A percentile compares a stretch with the other conserved stretches of the same genome.
Conservation (phyloP, 2,329 filamentous ascomycete genomes). For the Cladophialophora yegresii region DNA sequence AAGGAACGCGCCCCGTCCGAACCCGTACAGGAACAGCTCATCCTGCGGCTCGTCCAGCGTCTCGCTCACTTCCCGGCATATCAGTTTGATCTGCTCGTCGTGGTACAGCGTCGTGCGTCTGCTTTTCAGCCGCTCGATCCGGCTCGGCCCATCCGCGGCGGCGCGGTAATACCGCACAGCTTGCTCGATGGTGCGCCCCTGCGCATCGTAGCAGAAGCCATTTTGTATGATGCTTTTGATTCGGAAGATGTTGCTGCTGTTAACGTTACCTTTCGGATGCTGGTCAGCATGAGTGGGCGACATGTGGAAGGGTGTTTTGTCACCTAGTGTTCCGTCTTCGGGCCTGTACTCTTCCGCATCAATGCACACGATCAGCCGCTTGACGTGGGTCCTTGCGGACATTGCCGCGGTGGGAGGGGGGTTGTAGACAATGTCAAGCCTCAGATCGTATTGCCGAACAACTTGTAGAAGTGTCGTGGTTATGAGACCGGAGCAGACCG, state of each 20-base stretch:
- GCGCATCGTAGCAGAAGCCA: constrained; percentile 20
- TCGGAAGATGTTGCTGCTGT: constrained; percentile 30
- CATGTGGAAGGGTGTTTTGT: neutral
- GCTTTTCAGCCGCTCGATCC: constrained; percentile 29
- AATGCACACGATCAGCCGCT: constrained; percentile 31
- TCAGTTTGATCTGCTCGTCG: constrained; percentile 34
- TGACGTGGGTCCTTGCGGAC: constrained; percentile 50
- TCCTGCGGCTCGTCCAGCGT: constrained; percentile 37
- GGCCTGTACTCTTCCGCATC: constrained; percentile 20
- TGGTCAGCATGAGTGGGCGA: constrained; percentile 13
- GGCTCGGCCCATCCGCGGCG: constrained; percentile 21
- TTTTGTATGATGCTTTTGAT: constrained; percentile 25
- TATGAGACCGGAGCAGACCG: neutral
- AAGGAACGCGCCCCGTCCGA: constrained; percentile 47
- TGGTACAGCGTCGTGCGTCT: constrained; percentile 16
- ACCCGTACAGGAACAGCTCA: constrained; percentile 48
- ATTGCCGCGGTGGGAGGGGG: constrained; percentile 23
- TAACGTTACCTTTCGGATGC: constrained; percentile 18
- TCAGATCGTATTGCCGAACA: neutral
- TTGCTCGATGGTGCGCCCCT: constrained; percentile 27
- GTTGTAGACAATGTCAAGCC: neutral
- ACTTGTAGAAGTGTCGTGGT: neutral
- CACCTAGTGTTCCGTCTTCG: constrained; percentile 22
- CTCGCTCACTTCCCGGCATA: constrained; percentile 28
- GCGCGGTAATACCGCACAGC: constrained; percentile 32